These are phyloP conservation scores for Penicillium griseofulvum DNA, from an alignment of 2,329 filamentous ascomycete genomes.

Conservation along the genomic window DNA sequence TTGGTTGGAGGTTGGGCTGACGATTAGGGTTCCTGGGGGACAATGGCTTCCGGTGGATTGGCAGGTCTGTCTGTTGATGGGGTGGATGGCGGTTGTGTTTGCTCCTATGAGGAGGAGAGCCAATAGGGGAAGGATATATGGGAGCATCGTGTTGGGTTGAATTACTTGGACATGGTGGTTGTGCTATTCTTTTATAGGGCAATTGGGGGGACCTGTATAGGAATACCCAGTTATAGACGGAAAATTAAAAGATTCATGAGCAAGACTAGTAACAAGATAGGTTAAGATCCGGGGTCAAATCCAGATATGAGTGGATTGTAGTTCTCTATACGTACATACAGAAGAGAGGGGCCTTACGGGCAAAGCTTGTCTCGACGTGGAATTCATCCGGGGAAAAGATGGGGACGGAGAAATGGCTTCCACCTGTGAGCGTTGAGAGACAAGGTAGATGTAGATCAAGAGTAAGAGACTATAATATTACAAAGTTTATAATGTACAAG, in stretches of 20 bases:
- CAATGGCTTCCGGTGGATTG: constrained; percentile 26
- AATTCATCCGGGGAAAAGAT: constrained; percentile 12
- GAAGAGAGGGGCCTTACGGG: neutral
- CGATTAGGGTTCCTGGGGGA: constrained; percentile 29
- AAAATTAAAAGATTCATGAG: neutral
- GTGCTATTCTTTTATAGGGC: neutral
- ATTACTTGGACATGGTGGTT: neutral
- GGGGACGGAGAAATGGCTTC: constrained; percentile 22
- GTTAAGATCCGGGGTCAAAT: neutral
- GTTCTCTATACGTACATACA: constrained; percentile 3
- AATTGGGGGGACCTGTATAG: neutral
- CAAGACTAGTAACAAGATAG: neutral
- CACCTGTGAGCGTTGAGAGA: constrained; percentile 22
- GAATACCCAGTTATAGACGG: neutral
- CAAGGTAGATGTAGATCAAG: neutral
- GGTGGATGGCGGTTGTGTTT: constrained; percentile 6
- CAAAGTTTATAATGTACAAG: constrained; percentile 1
- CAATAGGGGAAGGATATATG: neutral
- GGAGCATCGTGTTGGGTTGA: neutral
- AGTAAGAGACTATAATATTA: neutral
- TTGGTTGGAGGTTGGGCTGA: constrained; percentile 22
- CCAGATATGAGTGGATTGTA: neutral
- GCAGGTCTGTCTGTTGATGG: constrained; percentile 19
- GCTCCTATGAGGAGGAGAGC: constrained; percentile 1
- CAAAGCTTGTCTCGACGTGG: constrained; percentile 17